Evolutionary conservation across 2,329 filamentous ascomycete genomes (phyloP).

Genomic region (Fonsecaea pugnacius): DNA sequence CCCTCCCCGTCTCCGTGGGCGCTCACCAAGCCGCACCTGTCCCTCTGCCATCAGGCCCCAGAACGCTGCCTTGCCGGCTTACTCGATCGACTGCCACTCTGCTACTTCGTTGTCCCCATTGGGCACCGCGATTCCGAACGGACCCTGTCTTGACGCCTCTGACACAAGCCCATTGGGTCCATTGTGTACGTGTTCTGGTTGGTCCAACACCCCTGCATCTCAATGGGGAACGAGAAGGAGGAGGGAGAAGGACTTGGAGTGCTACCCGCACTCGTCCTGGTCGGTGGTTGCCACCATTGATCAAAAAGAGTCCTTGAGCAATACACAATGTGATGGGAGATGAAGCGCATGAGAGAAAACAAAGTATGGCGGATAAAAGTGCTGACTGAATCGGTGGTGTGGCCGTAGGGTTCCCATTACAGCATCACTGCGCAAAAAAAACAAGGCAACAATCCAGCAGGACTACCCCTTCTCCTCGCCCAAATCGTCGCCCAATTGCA

Average conservation of each 20-base stretch:
- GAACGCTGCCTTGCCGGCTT: conserved; percentile 20
- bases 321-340: conserved; percentile 2
- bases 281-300: conserved; percentile 3
- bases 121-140: conserved; percentile 16
- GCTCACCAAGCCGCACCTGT: conserved; percentile 7
- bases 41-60: conserved; percentile 10
- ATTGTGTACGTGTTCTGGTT: conserved; percentile 21
- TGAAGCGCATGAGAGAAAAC: conserved; percentile 4
- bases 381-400: conserved; percentile 27
- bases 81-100: conserved; percentile 26
- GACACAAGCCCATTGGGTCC: conserved; percentile 19
- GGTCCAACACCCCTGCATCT: conserved; percentile 20
- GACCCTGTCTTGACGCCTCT: conserved; percentile 20
- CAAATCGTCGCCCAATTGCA: conserved; percentile 20
- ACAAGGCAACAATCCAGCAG: conserved; percentile 6
- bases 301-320: neutral
- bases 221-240: conserved; percentile 8
- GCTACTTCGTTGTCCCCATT: conserved; percentile 16
- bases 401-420: conserved; percentile 24
- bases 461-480: conserved; percentile 17
- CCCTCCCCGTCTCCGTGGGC: conserved; percentile 10
- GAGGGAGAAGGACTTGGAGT: conserved; percentile 4
- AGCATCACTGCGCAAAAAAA: conserved; percentile 12
- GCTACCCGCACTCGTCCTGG: conserved; percentile 4
- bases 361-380: conserved; percentile 9